Percentiles rank a stretch among this genome's conserved stretches.
These are phyloP conservation scores for Penicillium sumatraense DNA, from an alignment of 2,329 filamentous ascomycete genomes.

Conservation along the genomic window DNA sequence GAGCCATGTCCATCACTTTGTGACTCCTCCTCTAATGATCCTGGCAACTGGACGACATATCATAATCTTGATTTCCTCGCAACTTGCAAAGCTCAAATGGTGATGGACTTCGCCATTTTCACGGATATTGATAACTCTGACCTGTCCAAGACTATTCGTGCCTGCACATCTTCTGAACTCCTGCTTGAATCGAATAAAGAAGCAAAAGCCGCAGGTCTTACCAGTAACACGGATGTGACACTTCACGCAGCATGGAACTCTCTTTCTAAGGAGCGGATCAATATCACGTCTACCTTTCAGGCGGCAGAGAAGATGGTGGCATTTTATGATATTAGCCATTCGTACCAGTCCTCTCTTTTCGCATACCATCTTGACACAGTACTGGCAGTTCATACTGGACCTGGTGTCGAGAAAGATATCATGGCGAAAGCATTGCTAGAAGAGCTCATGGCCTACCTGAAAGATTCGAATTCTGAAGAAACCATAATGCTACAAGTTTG, in stretches of 20 bases:
- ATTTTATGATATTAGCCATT: not conserved
- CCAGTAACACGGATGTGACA: not conserved
- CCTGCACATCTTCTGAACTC: not conserved
- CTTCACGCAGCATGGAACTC: not conserved
- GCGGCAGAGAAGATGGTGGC: not conserved
- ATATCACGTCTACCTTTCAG: not conserved
- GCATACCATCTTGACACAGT: not conserved
- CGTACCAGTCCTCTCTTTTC: not conserved
- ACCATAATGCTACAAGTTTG: too few relatives aligned
- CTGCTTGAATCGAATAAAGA: not conserved
- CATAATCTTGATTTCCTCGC: not conserved
- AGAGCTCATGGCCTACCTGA: not conserved
- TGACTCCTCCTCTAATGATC: not conserved
- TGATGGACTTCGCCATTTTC: not conserved
- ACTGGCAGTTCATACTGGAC: not conserved
- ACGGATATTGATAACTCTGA: not conserved
- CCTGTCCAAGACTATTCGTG: not conserved
- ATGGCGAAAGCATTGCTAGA: not conserved
- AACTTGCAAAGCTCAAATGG: not conserved
- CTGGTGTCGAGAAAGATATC: not conserved
- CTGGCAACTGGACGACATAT: not conserved
- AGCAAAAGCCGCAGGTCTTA: not conserved
- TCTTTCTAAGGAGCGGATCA: not conserved
- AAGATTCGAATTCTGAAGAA: too few relatives aligned
- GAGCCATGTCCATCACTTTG: not conserved